phyloP scores from a whole-genome alignment of 306 rosid species.

The Gynostemma pentaphyllum region DNA sequence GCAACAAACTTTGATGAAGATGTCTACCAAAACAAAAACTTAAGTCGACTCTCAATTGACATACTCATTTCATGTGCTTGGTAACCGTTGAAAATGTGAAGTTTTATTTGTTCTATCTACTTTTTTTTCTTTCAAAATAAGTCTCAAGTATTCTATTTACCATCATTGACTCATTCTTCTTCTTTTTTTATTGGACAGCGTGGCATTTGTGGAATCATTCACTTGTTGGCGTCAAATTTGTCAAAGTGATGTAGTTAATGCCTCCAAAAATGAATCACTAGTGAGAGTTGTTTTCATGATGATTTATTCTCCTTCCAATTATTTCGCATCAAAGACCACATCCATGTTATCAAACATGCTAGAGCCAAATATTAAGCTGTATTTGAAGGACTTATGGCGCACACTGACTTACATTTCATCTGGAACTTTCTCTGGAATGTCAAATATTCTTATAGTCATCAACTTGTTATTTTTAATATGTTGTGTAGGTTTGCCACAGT shows the following conservation, averaged over 20 bases:
- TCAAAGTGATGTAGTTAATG: constrained; percentile 34
- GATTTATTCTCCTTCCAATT: constrained; percentile 70
- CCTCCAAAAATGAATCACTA: constrained; percentile 47
- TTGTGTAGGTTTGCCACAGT: constrained; percentile 41
- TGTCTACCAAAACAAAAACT: constrained; percentile 27
- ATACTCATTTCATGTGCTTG: constrained; percentile 59
- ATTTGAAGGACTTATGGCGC: constrained; percentile 26
- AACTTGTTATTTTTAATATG: constrained; percentile 46
- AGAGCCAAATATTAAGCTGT: constrained; percentile 24
- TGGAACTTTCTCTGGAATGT: constrained; percentile 27
- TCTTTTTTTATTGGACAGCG: constrained; percentile 27
- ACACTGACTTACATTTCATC: constrained; percentile 39
- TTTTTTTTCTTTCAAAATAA: neutral
- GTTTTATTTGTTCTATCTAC: constrained; percentile 5
- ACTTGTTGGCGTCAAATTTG: constrained; percentile 37
- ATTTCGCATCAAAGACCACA: constrained; percentile 49
- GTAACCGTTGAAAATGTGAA: constrained; percentile 25
- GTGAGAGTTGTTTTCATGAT: constrained; percentile 72
- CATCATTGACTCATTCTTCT: neutral
- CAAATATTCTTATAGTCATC: constrained; percentile 33
- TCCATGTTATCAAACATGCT: constrained; percentile 34
- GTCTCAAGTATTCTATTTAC: neutral
- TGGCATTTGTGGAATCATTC: constrained; percentile 40
- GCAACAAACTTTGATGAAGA: constrained; percentile 47
- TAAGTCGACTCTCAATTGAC: constrained; percentile 32